A percentile compares a stretch with the other conserved stretches of the same genome.
These are phyloP conservation scores for Pedinophyceae sp. DNA, from an alignment of 139 green algal genomes.

Conservation along the genomic window DNA sequence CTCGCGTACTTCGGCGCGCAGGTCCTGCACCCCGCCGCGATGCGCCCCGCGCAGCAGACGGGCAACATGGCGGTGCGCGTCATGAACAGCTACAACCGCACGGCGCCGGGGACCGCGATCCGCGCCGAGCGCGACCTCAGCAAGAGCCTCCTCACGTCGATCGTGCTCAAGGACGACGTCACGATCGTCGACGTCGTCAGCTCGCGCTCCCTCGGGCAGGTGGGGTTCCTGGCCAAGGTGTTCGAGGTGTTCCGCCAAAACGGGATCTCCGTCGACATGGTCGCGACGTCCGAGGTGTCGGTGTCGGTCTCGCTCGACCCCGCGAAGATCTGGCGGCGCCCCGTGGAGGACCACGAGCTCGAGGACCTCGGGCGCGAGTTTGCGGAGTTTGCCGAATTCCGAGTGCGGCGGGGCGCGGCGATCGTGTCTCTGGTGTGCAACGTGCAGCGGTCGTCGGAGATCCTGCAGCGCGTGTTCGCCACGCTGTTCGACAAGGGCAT, in stretches of 20 bases:
- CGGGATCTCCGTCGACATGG: conserved; percentile 85
- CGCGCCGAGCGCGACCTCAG: conserved; percentile 46
- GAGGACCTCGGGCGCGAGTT: neutral
- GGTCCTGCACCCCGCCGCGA: conserved; percentile 91
- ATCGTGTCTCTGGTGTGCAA: conserved; percentile 96
- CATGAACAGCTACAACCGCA: conserved; percentile 94
- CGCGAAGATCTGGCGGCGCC: conserved; percentile 33
- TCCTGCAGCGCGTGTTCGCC: conserved; percentile 52
- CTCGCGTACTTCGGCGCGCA: conserved; percentile 93
- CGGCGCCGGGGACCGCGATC: conserved; percentile 76
- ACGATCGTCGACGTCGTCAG: conserved; percentile 69
- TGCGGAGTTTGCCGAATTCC: neutral
- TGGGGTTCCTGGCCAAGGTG: conserved; percentile 38
- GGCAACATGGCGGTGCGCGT: conserved; percentile 72
- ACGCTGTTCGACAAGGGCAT: conserved; percentile 37
- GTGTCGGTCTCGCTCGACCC: conserved; percentile 90
- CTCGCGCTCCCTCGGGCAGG: conserved; percentile 61
- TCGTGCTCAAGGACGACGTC: conserved; percentile 87
- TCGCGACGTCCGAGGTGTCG: conserved; percentile 88
- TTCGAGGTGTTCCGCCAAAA: conserved; percentile 56
- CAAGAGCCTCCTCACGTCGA: conserved; percentile 70
- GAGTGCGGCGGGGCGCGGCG: conserved; percentile 38
- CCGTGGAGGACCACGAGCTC: conserved; percentile 53
- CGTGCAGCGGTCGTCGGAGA: conserved; percentile 55
- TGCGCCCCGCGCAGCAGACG: conserved; percentile 69